Percentiles rank a stretch among this genome's conserved stretches.
Conservation (phyloP, 192 early-diverging fungal species). For the Gonapodya prolifera region DNA sequence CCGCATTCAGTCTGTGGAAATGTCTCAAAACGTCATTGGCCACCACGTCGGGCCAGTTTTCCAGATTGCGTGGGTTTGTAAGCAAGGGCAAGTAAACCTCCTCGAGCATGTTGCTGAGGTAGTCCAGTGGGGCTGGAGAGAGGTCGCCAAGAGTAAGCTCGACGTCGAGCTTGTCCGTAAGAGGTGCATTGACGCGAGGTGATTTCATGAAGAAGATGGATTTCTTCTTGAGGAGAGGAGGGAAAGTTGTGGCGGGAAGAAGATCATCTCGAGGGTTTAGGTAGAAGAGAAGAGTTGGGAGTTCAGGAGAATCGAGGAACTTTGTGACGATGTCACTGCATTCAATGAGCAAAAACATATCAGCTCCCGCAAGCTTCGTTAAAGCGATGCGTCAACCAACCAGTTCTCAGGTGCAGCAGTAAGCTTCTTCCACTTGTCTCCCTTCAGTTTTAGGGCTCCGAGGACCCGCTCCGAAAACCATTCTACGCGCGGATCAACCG, state of each 20-base stretch:
- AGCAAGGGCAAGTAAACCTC: constrained; percentile 51
- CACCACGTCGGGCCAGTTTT: constrained; percentile 55
- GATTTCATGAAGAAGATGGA: constrained; percentile 3
- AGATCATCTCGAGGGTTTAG: constrained; percentile 49
- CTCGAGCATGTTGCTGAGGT: constrained; percentile 36
- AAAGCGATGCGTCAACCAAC: constrained; percentile 14
- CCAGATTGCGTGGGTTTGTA: constrained; percentile 48
- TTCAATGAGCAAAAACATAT: neutral
- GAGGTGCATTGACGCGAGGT: constrained; percentile 14
- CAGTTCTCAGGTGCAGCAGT: constrained; percentile 27
- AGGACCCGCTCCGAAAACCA: constrained; percentile 46
- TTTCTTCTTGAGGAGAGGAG: constrained; percentile 35
- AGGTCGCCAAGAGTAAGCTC: constrained; percentile 48
- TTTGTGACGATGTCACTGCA: constrained; percentile 37
- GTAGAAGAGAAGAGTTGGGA: constrained; percentile 44
- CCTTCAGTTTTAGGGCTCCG: constrained; percentile 40
- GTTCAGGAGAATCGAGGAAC: constrained; percentile 35
- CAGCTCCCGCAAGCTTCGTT: neutral
- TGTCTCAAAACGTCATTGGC: constrained; percentile 51
- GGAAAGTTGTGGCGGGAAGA: constrained; percentile 36
- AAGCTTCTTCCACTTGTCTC: constrained; percentile 52
- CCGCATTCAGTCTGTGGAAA: constrained; percentile 49
- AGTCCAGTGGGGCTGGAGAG: constrained; percentile 44
- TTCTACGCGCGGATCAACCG: constrained; percentile 34
- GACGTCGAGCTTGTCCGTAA: constrained; percentile 39